Evolutionary conservation across 768 basidiomycete species (phyloP), one percentile per base, ranked within the genome.

Genomic region (Albatrellus ellisii): DNA sequence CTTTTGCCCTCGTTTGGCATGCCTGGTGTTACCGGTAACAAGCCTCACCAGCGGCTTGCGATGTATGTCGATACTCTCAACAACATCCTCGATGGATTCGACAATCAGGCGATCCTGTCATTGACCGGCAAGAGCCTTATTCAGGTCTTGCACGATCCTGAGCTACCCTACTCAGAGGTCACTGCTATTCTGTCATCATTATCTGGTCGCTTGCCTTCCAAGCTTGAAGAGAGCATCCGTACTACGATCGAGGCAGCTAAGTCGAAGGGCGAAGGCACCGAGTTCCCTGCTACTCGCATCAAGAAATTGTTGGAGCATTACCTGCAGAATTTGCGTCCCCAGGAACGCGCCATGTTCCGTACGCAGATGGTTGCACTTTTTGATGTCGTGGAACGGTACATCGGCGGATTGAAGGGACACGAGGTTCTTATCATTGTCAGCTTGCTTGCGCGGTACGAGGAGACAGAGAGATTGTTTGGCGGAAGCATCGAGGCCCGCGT

Each of bases 11-110:
- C 75, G 14, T 79, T 91, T 73, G 95, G 94, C 21, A 66, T 76
- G 24, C 91, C 92, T 32, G 78, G 75, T 45, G 79, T 94, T 45
- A 63, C 83, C 46, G 92, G 91, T 35, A 84, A 73, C 65, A 94
- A 91, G 64, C 75, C 89, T 28, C 80, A 95, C 57, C 95, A 99
- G 59, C 77, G 75, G 45, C 75, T 89, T 44, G 66, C 73, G 41
- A 75, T 75, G 51, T 82, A 80, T 62, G 64, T 82, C 41, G 72
- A 74, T 48, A 71, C 82, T 42, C 70, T 99, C 40, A 76, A 79
- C 59, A 90, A 97, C 62, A 92, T 95, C 52, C 72, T 99, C 46
- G 86, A 90, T 44, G 95, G 95, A 27, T 99, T 83, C 62, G 95
- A 99, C 63, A 97, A 97, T 64, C 87, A 90, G 55, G 81, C 89